These are phyloP conservation scores for Anthracocystis panici-leucophaei DNA, from an alignment of 1,284 basidiomycete genomes.

Conservation along the genomic window DNA sequence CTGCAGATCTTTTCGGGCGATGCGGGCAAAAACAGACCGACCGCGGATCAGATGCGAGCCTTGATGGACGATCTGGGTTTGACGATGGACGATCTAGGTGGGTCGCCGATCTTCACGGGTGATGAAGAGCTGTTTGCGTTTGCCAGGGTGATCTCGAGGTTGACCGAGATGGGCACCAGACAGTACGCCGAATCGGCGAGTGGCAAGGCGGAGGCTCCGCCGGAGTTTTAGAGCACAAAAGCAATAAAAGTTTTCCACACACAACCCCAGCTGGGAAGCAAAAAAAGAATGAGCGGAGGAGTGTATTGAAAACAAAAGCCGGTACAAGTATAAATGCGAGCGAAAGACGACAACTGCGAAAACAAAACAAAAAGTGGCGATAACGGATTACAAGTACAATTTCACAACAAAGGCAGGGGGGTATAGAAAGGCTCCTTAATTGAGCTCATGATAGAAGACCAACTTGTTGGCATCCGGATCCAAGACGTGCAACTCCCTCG, in stretches of 20 bases:
- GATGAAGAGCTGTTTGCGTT: slow-evolving; percentile 69
- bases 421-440: slow-evolving; percentile 11
- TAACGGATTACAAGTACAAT: slow-evolving; percentile 6
- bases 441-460: slow-evolving; percentile 51
- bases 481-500: slow-evolving; percentile 51
- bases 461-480: slow-evolving; percentile 61
- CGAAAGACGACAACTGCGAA: neutral
- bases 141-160: slow-evolving; percentile 64
- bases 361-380: neutral
- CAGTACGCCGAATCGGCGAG: slow-evolving; percentile 53
- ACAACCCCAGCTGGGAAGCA: neutral
- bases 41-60: slow-evolving; percentile 62
- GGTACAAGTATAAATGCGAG: slow-evolving; percentile 16
- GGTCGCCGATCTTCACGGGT: slow-evolving; percentile 66
- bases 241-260: neutral
- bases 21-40: slow-evolving; percentile 44
- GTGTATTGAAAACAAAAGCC: neutral
- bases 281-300: neutral
- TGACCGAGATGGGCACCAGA: slow-evolving; percentile 67
- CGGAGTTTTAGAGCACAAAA: slow-evolving; percentile 23
- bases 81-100: slow-evolving; percentile 66
- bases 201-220: slow-evolving; percentile 21
- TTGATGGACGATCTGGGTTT: slow-evolving; percentile 67
- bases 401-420: neutral
- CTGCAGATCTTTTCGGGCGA: slow-evolving; percentile 63